Percentiles rank a stretch among this genome's conserved stretches.
These are phyloP conservation scores for Hypseocharis bilobata DNA, from an alignment of 441 rosid genomes.

Conservation along the genomic window DNA sequence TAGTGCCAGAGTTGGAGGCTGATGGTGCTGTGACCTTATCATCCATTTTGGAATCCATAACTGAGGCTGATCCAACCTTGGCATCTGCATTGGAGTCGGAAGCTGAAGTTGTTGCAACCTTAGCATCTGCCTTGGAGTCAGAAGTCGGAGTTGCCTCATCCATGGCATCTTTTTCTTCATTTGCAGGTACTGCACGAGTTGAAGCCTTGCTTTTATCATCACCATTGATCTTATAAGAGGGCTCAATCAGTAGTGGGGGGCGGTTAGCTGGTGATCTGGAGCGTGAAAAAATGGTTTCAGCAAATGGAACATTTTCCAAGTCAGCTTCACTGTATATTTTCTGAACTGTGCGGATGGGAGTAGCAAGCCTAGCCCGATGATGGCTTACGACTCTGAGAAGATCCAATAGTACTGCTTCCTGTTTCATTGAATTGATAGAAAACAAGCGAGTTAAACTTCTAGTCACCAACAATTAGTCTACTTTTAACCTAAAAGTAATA, in stretches of 20 bases:
- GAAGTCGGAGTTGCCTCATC: neutral
- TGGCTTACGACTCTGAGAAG: conserved; percentile 19
- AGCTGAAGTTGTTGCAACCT: conserved; percentile 10
- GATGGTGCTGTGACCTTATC: conserved; percentile 1
- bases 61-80: conserved; percentile 10
- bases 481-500: neutral
- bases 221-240: conserved; percentile 9
- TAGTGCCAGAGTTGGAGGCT: too few relatives aligned
- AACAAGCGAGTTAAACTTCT: neutral
- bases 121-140: conserved; percentile 6
- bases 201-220: conserved; percentile 14
- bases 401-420: conserved; percentile 22
- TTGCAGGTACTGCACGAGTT: neutral
- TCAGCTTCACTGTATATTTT: conserved; percentile 15
- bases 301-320: conserved; percentile 20
- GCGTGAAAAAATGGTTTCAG: conserved; percentile 9
- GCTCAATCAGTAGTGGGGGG: conserved; percentile 9
- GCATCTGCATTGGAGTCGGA: conserved; percentile 1
- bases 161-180: conserved; percentile 11
- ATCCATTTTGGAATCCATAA: neutral
- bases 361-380: conserved; percentile 20
- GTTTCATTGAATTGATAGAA: conserved; percentile 8
- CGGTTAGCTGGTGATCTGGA: conserved; percentile 16
- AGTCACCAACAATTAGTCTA: neutral
- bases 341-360: conserved; percentile 21